These are phyloP conservation scores for Talaromyces sp. DNA, from an alignment of 2,329 filamentous ascomycete species.

Conservation along the genomic window DNA sequence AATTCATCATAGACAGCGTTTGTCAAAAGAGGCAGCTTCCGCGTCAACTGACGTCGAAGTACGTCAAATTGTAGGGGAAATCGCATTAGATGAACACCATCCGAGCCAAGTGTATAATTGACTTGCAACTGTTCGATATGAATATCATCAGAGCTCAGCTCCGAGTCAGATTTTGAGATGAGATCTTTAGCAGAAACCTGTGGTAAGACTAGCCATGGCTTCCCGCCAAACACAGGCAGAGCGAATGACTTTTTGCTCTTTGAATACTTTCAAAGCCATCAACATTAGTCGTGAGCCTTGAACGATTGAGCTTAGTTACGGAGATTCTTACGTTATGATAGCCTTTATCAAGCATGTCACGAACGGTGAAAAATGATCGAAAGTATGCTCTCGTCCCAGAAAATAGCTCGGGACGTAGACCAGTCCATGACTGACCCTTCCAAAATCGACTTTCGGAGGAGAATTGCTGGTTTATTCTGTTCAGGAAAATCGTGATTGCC, in stretches of 20 bases:
- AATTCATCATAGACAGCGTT: constrained; percentile 3
- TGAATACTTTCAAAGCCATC: background rate
- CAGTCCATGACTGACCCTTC: background rate
- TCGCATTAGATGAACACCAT: constrained; percentile 7
- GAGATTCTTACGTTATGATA: constrained; percentile 4
- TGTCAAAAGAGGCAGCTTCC: constrained; percentile 5
- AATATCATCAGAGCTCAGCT: constrained; percentile 1
- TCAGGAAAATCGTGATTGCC: background rate
- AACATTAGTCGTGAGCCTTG: background rate
- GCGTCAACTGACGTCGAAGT: constrained; percentile 4
- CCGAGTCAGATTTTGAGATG: constrained; percentile 7
- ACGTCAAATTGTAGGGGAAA: constrained; percentile 4
- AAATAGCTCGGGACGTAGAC: background rate
- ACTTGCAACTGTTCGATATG: constrained; percentile 5
- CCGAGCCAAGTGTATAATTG: constrained; percentile 2
- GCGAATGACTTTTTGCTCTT: background rate
- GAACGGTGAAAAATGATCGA: constrained; percentile 2
- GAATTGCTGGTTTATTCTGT: background rate
- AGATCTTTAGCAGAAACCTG: background rate
- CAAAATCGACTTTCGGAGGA: background rate
- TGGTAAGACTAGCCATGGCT: constrained; percentile 5
- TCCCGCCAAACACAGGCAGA: constrained; percentile 3
- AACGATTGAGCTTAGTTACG: background rate
- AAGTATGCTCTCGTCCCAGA: background rate
- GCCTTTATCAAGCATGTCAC: constrained; percentile 4